These are phyloP conservation scores for Sporothrix protearum DNA, from an alignment of 2,329 filamentous ascomycete species.

Conservation along the genomic window DNA sequence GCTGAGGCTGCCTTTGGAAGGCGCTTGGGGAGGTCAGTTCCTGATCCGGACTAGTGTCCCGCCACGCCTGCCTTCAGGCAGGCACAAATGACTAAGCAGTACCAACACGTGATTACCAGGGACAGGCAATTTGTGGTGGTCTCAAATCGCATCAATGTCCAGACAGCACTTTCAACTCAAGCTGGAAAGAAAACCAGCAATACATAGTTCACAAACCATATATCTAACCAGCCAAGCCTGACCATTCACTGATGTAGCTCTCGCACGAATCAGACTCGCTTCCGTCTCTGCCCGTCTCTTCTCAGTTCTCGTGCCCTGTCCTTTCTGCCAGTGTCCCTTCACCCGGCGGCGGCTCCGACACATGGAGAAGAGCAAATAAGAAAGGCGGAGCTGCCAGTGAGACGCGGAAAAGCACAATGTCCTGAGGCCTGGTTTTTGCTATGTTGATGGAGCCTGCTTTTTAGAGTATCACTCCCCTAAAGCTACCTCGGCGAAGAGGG, in stretches of 20 bases:
- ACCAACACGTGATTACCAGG: background rate
- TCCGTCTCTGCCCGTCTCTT: constrained; percentile 18
- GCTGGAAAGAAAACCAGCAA: background rate
- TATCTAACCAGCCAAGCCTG: background rate
- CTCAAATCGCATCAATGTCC: background rate
- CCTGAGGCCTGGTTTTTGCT: background rate
- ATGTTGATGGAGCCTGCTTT: background rate
- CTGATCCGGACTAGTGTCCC: constrained; percentile 24
- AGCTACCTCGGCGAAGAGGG: constrained; percentile 28
- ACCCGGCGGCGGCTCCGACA: constrained; percentile 15
- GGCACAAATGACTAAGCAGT: background rate
- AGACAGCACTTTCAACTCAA: background rate
- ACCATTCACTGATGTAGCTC: background rate
- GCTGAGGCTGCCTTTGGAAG: constrained; percentile 28
- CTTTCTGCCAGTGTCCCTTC: constrained; percentile 20
- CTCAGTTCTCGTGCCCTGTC: background rate
- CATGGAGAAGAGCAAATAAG: background rate
- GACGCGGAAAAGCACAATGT: constrained; percentile 3
- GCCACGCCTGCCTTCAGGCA: background rate
- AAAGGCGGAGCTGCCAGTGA: background rate
- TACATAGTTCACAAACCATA: background rate
- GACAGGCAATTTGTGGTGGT: background rate
- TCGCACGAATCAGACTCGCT: constrained; percentile 12
- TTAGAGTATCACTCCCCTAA: background rate
- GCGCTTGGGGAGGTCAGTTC: constrained; percentile 26